Conservation (phyloP, 371 early-diverging fungal genomes). For the Mortierella sp. region DNA sequence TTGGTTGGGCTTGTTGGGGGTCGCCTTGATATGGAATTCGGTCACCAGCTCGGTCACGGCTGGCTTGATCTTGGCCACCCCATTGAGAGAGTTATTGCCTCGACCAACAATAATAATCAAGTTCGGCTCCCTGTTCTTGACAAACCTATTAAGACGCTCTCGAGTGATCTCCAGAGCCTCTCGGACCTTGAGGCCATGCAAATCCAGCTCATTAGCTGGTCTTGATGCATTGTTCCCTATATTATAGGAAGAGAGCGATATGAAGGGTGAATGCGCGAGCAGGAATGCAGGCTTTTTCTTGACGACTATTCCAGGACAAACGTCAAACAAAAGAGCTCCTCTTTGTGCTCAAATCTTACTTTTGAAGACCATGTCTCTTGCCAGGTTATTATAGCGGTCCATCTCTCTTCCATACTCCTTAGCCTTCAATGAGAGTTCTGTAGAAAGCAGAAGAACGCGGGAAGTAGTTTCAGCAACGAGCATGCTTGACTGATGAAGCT, state of each 20-base stretch:
- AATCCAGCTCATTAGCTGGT: constrained; percentile 67
- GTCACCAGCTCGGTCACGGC: constrained; percentile 68
- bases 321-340: not conserved
- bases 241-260: constrained; percentile 3
- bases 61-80: constrained; percentile 73
- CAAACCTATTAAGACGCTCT: constrained; percentile 63
- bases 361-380: constrained; percentile 65
- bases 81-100: constrained; percentile 71
- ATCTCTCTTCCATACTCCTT: constrained; percentile 66
- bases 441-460: not conserved
- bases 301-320: not conserved
- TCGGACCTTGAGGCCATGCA: constrained; percentile 71
- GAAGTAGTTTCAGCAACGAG: not conserved
- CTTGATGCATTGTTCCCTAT: constrained; percentile 64
- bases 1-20: constrained; percentile 70
- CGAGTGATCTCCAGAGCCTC: constrained; percentile 70
- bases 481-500: not conserved
- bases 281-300: not conserved
- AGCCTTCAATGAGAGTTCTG: constrained; percentile 67
- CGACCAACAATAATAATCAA: constrained; percentile 74
- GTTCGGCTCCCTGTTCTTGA: constrained; percentile 58
- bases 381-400: constrained; percentile 67
- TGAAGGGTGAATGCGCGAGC: not conserved
- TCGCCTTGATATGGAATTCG: constrained; percentile 66
- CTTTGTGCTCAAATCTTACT: constrained; percentile 46